These are phyloP conservation scores for Cyberlindnera japonica DNA, from an alignment of 805 yeast genomes.

Conservation along the genomic window DNA sequence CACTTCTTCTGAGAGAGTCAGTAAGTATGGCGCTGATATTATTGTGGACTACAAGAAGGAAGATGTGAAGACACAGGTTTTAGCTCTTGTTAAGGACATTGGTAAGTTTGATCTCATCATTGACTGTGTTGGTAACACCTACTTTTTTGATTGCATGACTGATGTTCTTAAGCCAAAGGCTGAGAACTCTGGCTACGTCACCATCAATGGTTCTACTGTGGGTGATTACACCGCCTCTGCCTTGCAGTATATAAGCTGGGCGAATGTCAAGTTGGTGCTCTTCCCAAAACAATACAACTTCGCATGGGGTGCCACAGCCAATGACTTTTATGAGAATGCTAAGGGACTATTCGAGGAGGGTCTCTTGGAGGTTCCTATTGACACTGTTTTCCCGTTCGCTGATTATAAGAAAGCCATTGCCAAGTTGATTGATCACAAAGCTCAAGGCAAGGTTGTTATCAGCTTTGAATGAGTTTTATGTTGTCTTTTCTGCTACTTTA, in stretches of 20 bases:
- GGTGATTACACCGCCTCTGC: constrained; percentile 24
- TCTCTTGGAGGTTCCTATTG: constrained; percentile 45
- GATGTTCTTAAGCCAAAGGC: constrained; percentile 42
- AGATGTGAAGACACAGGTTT: constrained; percentile 32
- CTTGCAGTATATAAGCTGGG: constrained; percentile 10
- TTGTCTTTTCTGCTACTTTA: too few relatives aligned
- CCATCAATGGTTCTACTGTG: constrained; percentile 55
- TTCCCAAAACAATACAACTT: constrained; percentile 29
- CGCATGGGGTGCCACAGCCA: constrained; percentile 12
- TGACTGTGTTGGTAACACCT: constrained; percentile 62
- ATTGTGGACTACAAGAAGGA: constrained; percentile 54
- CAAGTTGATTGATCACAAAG: constrained; percentile 41
- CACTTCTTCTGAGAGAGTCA: constrained; percentile 41
- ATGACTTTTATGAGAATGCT: constrained; percentile 28
- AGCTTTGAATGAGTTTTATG: constrained; percentile 28
- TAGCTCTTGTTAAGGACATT: constrained; percentile 24
- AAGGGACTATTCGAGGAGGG: constrained; percentile 37
- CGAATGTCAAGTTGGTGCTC: constrained; percentile 12
- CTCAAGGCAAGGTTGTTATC: constrained; percentile 61
- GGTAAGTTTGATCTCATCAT: constrained; percentile 54
- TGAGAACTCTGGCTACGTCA: constrained; percentile 46
- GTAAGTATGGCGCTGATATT: constrained; percentile 53
- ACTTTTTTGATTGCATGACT: constrained; percentile 41
- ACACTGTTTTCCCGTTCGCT: constrained; percentile 44
- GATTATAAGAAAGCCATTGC: constrained; percentile 51